Percentiles rank a stretch among this genome's conserved stretches.
Evolutionary conservation across 1,284 basidiomycete species (phyloP).

Genomic region (Taiwanofungus camphoratus): DNA sequence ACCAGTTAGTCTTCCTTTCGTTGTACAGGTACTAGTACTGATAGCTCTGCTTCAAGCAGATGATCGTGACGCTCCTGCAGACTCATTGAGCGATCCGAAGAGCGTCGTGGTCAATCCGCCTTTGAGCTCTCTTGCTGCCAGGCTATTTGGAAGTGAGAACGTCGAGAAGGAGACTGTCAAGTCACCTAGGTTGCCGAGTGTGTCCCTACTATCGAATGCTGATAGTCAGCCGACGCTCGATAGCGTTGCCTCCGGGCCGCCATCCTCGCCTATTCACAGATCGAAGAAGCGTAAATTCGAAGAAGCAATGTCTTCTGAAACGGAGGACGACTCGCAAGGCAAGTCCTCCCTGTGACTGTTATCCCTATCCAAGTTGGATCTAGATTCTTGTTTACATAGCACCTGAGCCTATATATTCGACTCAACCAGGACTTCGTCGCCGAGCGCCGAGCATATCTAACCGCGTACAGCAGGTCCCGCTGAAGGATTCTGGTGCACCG

Average conservation of each 20-base stretch:
- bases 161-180: no score
- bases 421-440: constrained; percentile 2
- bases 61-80: neutral
- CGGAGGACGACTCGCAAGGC: constrained; percentile 21
- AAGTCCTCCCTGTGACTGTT: neutral
- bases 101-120: no score
- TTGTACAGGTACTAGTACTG: neutral
- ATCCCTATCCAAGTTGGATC: neutral
- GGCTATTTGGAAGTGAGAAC: no score
- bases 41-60: neutral
- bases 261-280: neutral
- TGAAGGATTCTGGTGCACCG: no score
- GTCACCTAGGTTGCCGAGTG: no score
- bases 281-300: constrained; percentile 3
- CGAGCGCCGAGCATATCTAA: no score
- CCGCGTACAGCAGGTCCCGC: no score
- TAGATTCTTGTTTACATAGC: neutral
- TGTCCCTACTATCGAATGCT: no score
- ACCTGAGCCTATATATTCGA: constrained; percentile 2
- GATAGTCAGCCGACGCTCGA: neutral
- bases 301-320: constrained; percentile 17
- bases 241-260: neutral
- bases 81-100: no score
- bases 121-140: no score
- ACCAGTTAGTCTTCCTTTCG: neutral